Evolutionary conservation across 495 filamentous ascomycete species (phyloP).

Genomic region (Aspergillus homomorphus): DNA sequence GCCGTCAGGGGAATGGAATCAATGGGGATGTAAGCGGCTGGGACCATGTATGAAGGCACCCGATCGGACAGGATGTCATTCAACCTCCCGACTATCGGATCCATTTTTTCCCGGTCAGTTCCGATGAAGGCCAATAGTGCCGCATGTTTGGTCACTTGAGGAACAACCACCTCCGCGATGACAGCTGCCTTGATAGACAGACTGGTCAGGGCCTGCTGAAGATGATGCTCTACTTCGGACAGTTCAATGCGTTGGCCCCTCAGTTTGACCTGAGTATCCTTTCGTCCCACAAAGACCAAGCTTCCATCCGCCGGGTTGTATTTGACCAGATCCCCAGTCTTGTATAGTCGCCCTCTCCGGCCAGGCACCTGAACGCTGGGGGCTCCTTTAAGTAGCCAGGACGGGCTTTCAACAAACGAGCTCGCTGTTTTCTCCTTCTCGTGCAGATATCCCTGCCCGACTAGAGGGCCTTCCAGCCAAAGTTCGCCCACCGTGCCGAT

Average conservation of each 20-base stretch:
- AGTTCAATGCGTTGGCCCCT: not conserved
- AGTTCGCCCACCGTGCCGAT: constrained; percentile 57
- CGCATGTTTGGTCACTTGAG: not conserved
- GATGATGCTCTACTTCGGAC: not conserved
- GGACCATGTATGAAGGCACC: not conserved
- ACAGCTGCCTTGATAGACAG: too few species aligned
- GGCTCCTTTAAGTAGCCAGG: not conserved
- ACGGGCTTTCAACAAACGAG: not conserved
- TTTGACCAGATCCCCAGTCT: not conserved
- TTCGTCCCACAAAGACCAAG: not conserved
- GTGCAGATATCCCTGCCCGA: constrained; percentile 53
- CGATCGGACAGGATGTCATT: not conserved
- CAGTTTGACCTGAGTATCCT: constrained; percentile 5
- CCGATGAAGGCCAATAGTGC: not conserved
- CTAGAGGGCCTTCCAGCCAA: constrained; percentile 54
- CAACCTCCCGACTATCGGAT: too few species aligned
- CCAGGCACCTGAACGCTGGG: not conserved
- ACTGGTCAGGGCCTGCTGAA: not conserved
- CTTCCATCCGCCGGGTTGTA: not conserved
- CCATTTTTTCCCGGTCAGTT: not conserved
- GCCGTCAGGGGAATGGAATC: not conserved
- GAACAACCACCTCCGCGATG: not conserved
- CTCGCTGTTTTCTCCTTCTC: constrained; percentile 8
- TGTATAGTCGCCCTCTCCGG: not conserved
- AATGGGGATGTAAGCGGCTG: not conserved